phyloP scores from a whole-genome alignment of 306 rosid species.

The Arachis hypogaea region DNA sequence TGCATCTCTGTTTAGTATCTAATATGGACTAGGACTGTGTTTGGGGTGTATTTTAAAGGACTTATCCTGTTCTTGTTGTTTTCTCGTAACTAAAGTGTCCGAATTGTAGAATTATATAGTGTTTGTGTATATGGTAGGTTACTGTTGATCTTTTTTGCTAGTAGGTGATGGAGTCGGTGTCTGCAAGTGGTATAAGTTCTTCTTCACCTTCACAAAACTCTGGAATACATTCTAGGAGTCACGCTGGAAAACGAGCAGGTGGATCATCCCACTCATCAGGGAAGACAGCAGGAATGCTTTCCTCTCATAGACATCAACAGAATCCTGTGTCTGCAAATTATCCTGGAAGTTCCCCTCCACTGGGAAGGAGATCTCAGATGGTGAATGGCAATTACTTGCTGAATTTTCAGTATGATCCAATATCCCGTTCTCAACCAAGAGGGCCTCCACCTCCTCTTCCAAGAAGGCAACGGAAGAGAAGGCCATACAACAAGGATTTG shows the following conservation, averaged over 20 bases:
- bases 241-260: slow-evolving; percentile 50
- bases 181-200: slow-evolving; percentile 43
- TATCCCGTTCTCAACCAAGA: slow-evolving; percentile 78
- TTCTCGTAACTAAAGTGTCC: slow-evolving; percentile 1
- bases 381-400: slow-evolving; percentile 84
- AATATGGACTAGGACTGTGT: slow-evolving; percentile 8
- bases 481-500: slow-evolving; percentile 84
- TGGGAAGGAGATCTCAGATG: slow-evolving; percentile 72
- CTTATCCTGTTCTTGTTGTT: slow-evolving; percentile 9
- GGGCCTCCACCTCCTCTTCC: slow-evolving; percentile 83
- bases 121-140: slow-evolving; percentile 5
- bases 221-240: slow-evolving; percentile 48
- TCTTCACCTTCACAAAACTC: slow-evolving; percentile 49
- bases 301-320: slow-evolving; percentile 56
- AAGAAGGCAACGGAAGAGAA: slow-evolving; percentile 77
- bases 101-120: slow-evolving; percentile 2
- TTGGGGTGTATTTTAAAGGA: slow-evolving; percentile 13
- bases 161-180: slow-evolving; percentile 63
- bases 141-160: slow-evolving; percentile 22
- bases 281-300: slow-evolving; percentile 41
- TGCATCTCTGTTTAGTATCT: not conserved
- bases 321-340: slow-evolving; percentile 43
- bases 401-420: slow-evolving; percentile 90
- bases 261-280: slow-evolving; percentile 56
- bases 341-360: slow-evolving; percentile 54